These are phyloP conservation scores for Coemansia brasiliensis DNA, from an alignment of 192 early-diverging fungal genomes.

Conservation along the genomic window DNA sequence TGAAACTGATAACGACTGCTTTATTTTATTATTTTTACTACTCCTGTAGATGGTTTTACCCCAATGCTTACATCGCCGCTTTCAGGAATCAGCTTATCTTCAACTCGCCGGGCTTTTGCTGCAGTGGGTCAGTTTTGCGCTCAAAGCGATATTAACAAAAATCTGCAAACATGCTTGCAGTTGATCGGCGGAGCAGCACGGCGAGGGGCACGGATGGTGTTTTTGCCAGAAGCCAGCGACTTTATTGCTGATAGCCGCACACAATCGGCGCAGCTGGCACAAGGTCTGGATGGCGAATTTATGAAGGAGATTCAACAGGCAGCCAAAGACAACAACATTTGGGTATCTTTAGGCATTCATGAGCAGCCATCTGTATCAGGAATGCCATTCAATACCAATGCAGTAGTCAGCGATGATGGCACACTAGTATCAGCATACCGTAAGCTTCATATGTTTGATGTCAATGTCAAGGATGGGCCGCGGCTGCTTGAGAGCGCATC, in stretches of 20 bases:
- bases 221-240: constrained; percentile 83
- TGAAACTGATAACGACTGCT: background rate
- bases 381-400: constrained; percentile 67
- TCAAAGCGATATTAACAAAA: constrained; percentile 57
- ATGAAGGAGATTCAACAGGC: constrained; percentile 60
- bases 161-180: constrained; percentile 61
- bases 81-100: constrained; percentile 21
- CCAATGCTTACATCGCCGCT: constrained; percentile 44
- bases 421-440: constrained; percentile 59
- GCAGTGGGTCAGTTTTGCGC: constrained; percentile 79
- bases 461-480: constrained; percentile 52
- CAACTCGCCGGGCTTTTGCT: constrained; percentile 36
- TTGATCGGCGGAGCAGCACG: constrained; percentile 62
- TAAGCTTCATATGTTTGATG: constrained; percentile 84
- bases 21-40: background rate
- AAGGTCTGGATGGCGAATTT: constrained; percentile 58
- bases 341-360: constrained; percentile 80
- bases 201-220: constrained; percentile 68
- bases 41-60: constrained; percentile 30
- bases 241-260: constrained; percentile 65
- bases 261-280: constrained; percentile 56
- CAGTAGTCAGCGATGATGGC: constrained; percentile 65
- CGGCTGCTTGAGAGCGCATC: constrained; percentile 36
- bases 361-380: constrained; percentile 43
- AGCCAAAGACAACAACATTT: constrained; percentile 62